Evolutionary conservation across 1,284 basidiomycete genomes (phyloP).

Genomic region (Boletus semigastroideus): DNA sequence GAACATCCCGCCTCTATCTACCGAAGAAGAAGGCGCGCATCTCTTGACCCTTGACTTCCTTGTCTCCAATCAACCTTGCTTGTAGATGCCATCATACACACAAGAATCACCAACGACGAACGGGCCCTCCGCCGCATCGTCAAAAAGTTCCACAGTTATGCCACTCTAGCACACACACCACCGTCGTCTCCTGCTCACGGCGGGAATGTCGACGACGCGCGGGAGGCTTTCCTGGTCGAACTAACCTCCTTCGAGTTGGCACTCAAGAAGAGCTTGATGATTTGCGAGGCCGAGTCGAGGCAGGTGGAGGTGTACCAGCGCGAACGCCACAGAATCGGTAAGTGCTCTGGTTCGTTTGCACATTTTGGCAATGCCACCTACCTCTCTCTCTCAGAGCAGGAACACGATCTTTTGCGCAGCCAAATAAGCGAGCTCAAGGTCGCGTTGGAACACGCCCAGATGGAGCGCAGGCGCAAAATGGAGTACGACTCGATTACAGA

Average conservation of each 20-base stretch:
- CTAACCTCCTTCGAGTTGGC: conserved; percentile 70
- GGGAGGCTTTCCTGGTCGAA: conserved; percentile 75
- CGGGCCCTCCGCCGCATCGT: conserved; percentile 70
- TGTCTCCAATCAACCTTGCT: conserved; percentile 4
- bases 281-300: conserved; percentile 76
- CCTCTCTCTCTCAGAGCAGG: conserved; percentile 49
- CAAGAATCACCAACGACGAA: conserved; percentile 76
- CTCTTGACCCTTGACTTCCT: conserved; percentile 14
- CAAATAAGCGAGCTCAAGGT: conserved; percentile 77
- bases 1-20: conserved; percentile 47
- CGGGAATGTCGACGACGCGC: conserved; percentile 60
- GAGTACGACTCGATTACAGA: conserved; percentile 82
- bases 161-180: conserved; percentile 54
- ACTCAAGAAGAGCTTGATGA: conserved; percentile 73
- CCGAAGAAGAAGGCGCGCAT: conserved; percentile 66
- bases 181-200: conserved; percentile 36
- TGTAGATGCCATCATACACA: conserved; percentile 72
- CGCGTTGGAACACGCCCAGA: conserved; percentile 72
- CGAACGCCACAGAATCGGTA: conserved; percentile 69
- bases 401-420: conserved; percentile 59
- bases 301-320: conserved; percentile 79
- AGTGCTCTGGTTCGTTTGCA: conserved; percentile 21
- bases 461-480: conserved; percentile 70
- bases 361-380: background rate
- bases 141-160: conserved; percentile 75